Evolutionary conservation across 2,329 filamentous ascomycete species (phyloP), one percentile per base, ranked within the genome.

Genomic region (Coniella lustricola): DNA sequence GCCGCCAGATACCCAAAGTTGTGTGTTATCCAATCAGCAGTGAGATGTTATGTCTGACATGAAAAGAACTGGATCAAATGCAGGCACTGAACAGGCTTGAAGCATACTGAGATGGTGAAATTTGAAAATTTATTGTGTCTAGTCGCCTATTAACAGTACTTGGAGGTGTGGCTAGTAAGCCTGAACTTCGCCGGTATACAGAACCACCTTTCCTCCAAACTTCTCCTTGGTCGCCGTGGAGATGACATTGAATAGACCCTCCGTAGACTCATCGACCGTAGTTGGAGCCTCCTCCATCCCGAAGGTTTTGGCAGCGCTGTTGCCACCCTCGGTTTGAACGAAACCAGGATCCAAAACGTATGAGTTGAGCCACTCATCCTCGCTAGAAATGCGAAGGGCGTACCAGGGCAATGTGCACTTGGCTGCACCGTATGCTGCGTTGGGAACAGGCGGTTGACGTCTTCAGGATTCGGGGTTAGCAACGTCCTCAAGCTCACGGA

Each of bases 341-440:
- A 36, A 45, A 34, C 32, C 53, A 4, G 54, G 54, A 31, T 50
- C 47, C 40, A 62, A 38, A 3, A 62, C 57, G 29, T 68, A 56
- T 2, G 60, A 50, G 10, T 61, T 60, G 9, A 72, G 52, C 55
- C 62, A 61, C n/a, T 59, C 51, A 18, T 66, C 61, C 54, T 68
- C 64, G 4, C 56, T 55, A 42, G 60, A 57, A 21, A 67, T 62
- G 13, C 60, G 55, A 17, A 55, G 54, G 13, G 57, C 59, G 29
- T 62, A 55, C 61, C 61, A 67, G 47, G 60, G 58, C 21, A 58
- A 50, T 13, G 53, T 61, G 2, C 63, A 59, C 57, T 78, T 77
- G 43, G 64, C 64, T 1, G 68, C 55, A 0, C 68, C 73, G 52
- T 79, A 76, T 1, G 64, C 62, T 0, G 66, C 61, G 9, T 57